Percentiles rank a stretch among this genome's conserved stretches.
Evolutionary conservation across 345 rosid species (phyloP).

Genomic region (Brassica rapa): DNA sequence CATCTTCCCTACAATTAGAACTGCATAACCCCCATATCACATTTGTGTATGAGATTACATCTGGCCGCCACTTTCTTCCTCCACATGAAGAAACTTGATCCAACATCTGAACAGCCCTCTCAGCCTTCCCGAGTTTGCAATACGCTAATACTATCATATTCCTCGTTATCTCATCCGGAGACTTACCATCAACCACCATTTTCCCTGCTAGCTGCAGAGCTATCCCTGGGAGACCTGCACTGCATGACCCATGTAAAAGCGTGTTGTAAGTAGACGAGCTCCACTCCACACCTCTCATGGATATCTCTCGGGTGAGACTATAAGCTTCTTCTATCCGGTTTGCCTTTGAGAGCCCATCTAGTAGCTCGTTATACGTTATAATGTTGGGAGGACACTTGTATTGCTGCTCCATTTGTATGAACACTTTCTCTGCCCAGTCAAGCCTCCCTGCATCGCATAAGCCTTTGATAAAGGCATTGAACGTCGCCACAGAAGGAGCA

Average conservation of each 20-base stretch:
- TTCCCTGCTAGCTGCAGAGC: slow-evolving; percentile 62
- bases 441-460: slow-evolving; percentile 64
- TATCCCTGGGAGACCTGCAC: slow-evolving; percentile 48
- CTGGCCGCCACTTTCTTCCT: slow-evolving; percentile 62
- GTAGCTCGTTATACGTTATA: slow-evolving; percentile 67
- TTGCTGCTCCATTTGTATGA: slow-evolving; percentile 54
- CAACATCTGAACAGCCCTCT: slow-evolving; percentile 48
- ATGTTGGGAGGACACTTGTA: slow-evolving; percentile 60
- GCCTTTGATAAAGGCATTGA: slow-evolving; percentile 61
- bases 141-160: slow-evolving; percentile 58
- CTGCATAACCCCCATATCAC: slow-evolving; percentile 68
- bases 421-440: slow-evolving; percentile 62
- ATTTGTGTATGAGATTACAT: slow-evolving; percentile 61
- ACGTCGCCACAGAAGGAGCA: slow-evolving; percentile 64
- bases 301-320: slow-evolving; percentile 53
- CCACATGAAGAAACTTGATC: slow-evolving; percentile 45
- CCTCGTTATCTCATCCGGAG: slow-evolving; percentile 65
- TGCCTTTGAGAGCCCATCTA: slow-evolving; percentile 59
- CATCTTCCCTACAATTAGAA: slow-evolving; percentile 54
- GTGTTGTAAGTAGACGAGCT: slow-evolving; percentile 65
- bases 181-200: slow-evolving; percentile 56
- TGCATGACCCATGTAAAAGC: slow-evolving; percentile 61
- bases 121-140: slow-evolving; percentile 55
- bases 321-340: slow-evolving; percentile 51
- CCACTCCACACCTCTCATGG: slow-evolving; percentile 48